Evolutionary conservation across 2,329 filamentous ascomycete species (phyloP).

Genomic region (Epichloe glyceriae): DNA sequence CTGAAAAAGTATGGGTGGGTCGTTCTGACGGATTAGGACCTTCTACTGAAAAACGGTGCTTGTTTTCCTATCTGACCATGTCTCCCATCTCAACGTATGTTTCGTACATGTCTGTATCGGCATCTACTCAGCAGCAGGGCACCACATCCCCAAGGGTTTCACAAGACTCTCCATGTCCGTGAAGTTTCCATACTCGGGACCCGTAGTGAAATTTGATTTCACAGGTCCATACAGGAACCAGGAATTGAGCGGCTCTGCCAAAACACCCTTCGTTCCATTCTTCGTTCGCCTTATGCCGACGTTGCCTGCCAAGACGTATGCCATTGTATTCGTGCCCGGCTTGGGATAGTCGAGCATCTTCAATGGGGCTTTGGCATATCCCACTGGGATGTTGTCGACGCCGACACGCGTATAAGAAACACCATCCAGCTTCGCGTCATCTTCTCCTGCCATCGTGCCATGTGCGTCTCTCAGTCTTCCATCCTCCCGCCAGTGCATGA

Average conservation of each 20-base stretch:
- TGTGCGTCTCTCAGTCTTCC: slow-evolving; percentile 16
- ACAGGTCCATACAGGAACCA: slow-evolving; percentile 29
- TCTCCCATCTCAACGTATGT: too few species aligned
- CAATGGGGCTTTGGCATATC: slow-evolving; percentile 27
- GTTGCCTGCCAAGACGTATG: slow-evolving; percentile 26
- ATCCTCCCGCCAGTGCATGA: slow-evolving; percentile 29
- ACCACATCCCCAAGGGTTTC: not conserved
- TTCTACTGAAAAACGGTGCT: too few species aligned
- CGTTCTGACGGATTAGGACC: too few species aligned
- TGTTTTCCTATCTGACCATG: too few species aligned
- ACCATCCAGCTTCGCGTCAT: slow-evolving; percentile 14
- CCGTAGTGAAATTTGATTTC: slow-evolving; percentile 12
- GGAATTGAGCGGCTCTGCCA: slow-evolving; percentile 22
- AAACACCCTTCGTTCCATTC: slow-evolving; percentile 10
- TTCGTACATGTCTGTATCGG: too few species aligned
- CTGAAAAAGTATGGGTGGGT: too few species aligned
- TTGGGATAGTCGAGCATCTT: slow-evolving; percentile 19
- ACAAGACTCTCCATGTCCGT: slow-evolving; percentile 12
- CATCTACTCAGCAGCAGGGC: not conserved
- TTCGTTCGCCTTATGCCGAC: slow-evolving; percentile 19
- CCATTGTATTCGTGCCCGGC: slow-evolving; percentile 10
- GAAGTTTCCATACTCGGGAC: slow-evolving; percentile 10
- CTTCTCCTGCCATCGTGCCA: slow-evolving; percentile 4
- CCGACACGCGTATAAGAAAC: slow-evolving; percentile 16
- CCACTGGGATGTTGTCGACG: slow-evolving; percentile 21